Base-by-base conservation (phyloP, 768 basidiomycete genomes). In the Phanerochaete carnosa region DNA sequence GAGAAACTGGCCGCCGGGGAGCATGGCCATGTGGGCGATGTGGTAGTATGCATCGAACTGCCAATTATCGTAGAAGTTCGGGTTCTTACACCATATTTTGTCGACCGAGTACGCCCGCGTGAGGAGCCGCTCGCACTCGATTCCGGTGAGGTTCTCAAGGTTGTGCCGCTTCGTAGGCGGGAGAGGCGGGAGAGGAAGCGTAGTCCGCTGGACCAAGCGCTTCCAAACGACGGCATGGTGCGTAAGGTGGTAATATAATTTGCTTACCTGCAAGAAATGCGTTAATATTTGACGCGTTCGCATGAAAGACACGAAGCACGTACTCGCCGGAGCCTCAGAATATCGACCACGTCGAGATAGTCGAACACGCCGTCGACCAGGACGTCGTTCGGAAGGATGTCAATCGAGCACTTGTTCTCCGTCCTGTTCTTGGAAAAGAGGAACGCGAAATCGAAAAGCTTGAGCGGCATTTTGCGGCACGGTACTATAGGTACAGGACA, bases 161-260 rank as follows among this genome's bases (percentile, higher is more conserved):
- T 71, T 72, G 65, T 83, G 82, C 28, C 79, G 77, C 62, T 77
- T 75, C 0, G 84, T 85, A 0, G 87, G 87, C 2, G 87, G 85
- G 4, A 87, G 72, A 4, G 84, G 85, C 6, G 87, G 82, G 19
- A 86, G 72, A 8, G 83, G 84, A n/a, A 85, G 75, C 26, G 76
- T 76, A 63, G 87, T 75, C 16, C 73, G 69, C 45, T 74, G 70
- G 60, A 90, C 72, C 61, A 87, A 83, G 19, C 81, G 81, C 69
- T 86, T 87, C 89, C 89, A 90, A 37, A 89, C 83, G 45, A 83
- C 72, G 16, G 87, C 82, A 64, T 89, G 83, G 59, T 89, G 85
- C 0, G 87, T 88, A 59, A 90, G 76, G 35, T 84, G 71, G 65
- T 82, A 88, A 64, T 85, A 84, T 3, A 79, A 68, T 64, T 79